Evolutionary conservation across 2,329 filamentous ascomycete genomes (phyloP).

Genomic region (Phialophora tarda): DNA sequence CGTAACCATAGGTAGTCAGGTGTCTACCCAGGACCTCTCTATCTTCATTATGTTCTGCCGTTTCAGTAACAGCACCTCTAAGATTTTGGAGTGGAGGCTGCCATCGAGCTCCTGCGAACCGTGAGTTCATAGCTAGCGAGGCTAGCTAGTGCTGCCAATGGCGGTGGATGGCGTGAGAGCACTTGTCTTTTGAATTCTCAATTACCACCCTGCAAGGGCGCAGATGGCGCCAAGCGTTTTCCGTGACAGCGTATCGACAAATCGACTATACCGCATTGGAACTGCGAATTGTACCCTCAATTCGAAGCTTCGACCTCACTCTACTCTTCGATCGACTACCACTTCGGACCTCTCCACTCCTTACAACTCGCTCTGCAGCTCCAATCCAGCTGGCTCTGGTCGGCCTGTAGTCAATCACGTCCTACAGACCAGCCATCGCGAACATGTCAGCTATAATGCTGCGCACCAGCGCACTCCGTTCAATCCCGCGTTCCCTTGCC

Average conservation of each 20-base stretch:
- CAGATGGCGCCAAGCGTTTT: constrained; percentile 1
- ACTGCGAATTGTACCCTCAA: constrained; percentile 12
- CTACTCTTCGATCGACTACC: constrained; percentile 19
- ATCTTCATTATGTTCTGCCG: no score
- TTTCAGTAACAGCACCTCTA: no score
- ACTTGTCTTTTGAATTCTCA: no score
- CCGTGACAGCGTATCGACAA: constrained; percentile 14
- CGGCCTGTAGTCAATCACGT: constrained; percentile 20
- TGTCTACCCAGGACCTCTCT: no score
- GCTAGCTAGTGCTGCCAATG: no score
- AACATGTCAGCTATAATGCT: constrained; percentile 49
- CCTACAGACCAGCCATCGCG: constrained; percentile 42
- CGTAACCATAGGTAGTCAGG: no score
- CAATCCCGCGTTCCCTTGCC: constrained; percentile 51
- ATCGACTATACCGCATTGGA: constrained; percentile 14
- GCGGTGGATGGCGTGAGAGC: no score
- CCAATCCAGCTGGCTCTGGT: constrained; percentile 34
- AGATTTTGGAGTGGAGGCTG: no score
- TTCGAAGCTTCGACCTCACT: constrained; percentile 23
- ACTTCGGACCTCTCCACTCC: constrained; percentile 35
- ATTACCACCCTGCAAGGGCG: no score
- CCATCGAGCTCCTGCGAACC: no score
- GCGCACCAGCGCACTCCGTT: constrained; percentile 53
- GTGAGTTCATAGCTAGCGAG: no score
- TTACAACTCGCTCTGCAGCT: constrained; percentile 30